Base-by-base conservation (phyloP, 2,329 filamentous ascomycete species). In the Ascochyta viciae-villosae region DNA sequence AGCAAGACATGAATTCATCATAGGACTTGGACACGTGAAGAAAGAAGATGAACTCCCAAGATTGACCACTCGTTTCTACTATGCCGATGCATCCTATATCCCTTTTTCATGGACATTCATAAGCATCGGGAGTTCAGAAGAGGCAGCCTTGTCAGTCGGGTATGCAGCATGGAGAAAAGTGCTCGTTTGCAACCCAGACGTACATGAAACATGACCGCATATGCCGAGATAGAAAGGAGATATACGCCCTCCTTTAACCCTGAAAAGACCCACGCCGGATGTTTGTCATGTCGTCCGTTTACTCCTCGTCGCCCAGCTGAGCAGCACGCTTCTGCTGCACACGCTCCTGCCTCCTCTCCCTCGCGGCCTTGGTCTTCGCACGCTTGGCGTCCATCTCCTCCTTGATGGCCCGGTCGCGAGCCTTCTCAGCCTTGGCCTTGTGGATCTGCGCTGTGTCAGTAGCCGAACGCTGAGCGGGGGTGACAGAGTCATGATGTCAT, bases 331-430 rank as follows among this genome's bases (percentile, higher is more conserved):
- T 99, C 81, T 90, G 89, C 79, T 85, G 81, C 80, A 89, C 87
- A 83, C 96, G 91, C 87, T 96, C 92, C 83, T 89, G 83, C 89
- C 95, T 95, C 86, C 95, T 90, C 90, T 98, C 95, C 84, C 95
- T 92, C 76, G 95, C 95, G 79, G 95, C 95, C 93, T 97, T 98
- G 89, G 92, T 98, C 92, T 96, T 97, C 81, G 92, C 92, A 85
- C 95, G 92, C 89, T 96, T 98, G 86, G 91, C 92, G 81, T 98
- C 95, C 95, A 99, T 99, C 87, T 98, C 93, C 81, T 98, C 93
- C 90, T 96, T 94, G 82, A 99, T 88, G 77, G 88, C 83, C 83
- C 88, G 88, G 90, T 98, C 95, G 82, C 95, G 95, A 70, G 88
- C 87, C 87, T 96, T 96, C 91, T 99, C 95, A 76, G 95, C 95